phyloP scores from a whole-genome alignment of 768 basidiomycete species.

The Trametes punicea region DNA sequence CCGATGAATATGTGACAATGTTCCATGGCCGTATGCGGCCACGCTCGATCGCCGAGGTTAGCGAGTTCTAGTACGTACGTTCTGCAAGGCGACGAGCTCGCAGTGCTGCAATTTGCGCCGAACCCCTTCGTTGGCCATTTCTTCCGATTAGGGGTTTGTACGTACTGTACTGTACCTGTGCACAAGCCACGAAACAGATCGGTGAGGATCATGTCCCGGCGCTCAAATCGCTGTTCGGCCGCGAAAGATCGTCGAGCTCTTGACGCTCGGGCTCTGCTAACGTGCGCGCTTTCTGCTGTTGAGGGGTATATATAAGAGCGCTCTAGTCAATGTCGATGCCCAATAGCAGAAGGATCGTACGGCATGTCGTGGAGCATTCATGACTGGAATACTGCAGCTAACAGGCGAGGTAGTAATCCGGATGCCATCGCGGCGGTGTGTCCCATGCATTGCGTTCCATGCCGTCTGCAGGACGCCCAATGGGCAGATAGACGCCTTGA shows the following conservation, averaged over 20 bases:
- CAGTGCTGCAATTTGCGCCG: too few species aligned
- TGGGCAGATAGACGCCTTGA: constrained; percentile 15
- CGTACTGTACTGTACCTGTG: constrained; percentile 2
- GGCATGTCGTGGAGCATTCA: not conserved
- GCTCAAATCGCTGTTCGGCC: constrained; percentile 4
- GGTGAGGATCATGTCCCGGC: too few species aligned
- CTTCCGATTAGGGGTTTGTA: constrained; percentile 8
- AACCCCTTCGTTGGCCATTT: not conserved
- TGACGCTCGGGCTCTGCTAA: not conserved
- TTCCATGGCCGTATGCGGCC: not conserved
- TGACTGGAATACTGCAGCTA: not conserved
- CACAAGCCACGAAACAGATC: not conserved
- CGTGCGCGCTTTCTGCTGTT: constrained; percentile 7
- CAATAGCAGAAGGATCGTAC: not conserved
- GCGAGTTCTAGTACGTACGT: not conserved
- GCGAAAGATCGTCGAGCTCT: not conserved
- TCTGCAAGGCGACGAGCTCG: not conserved
- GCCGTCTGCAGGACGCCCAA: not conserved
- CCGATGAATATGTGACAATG: too few species aligned
- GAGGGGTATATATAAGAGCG: not conserved
- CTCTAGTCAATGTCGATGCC: not conserved
- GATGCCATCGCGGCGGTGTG: too few species aligned
- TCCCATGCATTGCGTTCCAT: too few species aligned
- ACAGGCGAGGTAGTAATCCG: not conserved
- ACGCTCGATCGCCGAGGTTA: not conserved